Conservation (phyloP, 2,329 filamentous ascomycete genomes). For the Neonectria neomacrospora region DNA sequence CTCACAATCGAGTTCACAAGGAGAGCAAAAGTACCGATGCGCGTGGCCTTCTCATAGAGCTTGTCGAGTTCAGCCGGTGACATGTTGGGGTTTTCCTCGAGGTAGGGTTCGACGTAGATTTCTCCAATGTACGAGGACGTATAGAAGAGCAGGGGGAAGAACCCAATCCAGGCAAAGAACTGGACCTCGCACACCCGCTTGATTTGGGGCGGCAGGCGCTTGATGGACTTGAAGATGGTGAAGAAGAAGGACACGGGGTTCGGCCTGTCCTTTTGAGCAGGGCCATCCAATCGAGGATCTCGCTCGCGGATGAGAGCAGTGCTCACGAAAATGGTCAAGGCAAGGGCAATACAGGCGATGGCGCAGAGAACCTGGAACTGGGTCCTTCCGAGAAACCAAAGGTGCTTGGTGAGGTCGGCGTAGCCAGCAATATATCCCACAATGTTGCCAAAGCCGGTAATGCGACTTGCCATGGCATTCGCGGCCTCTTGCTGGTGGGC, state of each 20-base stretch:
- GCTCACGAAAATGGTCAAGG: constrained; percentile 76
- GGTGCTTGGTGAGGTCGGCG: constrained; percentile 76
- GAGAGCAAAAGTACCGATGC: constrained; percentile 88
- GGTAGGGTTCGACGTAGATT: constrained; percentile 87
- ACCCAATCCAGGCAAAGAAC: constrained; percentile 91
- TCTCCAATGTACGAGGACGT: constrained; percentile 94
- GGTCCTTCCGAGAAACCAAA: constrained; percentile 84
- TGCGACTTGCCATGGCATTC: constrained; percentile 92
- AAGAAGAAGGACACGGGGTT: constrained; percentile 84
- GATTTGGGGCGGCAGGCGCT: constrained; percentile 83
- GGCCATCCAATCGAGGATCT: constrained; percentile 79
- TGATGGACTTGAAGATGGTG: constrained; percentile 80
- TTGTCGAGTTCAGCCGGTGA: constrained; percentile 78
- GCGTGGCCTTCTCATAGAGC: constrained; percentile 85
- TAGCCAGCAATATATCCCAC: constrained; percentile 90
- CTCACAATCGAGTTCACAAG: constrained; percentile 90
- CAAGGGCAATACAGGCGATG: constrained; percentile 81
- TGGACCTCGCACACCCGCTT: constrained; percentile 84
- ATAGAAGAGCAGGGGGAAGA: constrained; percentile 96
- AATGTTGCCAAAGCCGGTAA: constrained; percentile 90
- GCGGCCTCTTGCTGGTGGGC: constrained; percentile 93
- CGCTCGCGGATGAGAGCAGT: constrained; percentile 77
- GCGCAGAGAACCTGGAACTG: constrained; percentile 95
- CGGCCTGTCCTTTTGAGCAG: constrained; percentile 66
- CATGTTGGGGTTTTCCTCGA: constrained; percentile 82